Percentiles rank a stretch among this genome's conserved stretches.
phyloP scores from a whole-genome alignment of 345 rosid species.

The Syzygium oleosum region DNA sequence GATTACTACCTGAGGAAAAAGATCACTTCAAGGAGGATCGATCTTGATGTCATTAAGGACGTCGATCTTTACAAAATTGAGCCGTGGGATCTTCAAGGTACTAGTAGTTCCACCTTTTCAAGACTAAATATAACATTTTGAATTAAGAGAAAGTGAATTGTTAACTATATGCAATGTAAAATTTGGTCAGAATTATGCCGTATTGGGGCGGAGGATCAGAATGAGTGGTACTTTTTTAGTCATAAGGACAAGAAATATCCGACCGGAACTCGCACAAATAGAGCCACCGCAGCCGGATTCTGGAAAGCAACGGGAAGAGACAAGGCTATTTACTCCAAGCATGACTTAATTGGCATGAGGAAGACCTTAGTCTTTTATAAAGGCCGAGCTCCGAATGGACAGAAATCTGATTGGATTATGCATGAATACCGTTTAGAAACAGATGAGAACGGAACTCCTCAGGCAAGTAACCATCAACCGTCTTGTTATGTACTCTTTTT shows the following conservation, averaged over 20 bases:
- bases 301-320: slow-evolving; percentile 99
- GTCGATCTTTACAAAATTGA: slow-evolving; percentile 78
- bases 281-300: slow-evolving; percentile 94
- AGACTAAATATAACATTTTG: neutral
- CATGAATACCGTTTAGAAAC: slow-evolving; percentile 96
- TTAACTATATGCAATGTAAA: neutral
- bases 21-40: slow-evolving; percentile 48
- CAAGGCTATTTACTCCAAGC: slow-evolving; percentile 77
- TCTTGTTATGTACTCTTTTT: neutral
- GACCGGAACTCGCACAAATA: slow-evolving; percentile 91
- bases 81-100: slow-evolving; percentile 87
- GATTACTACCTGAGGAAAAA: slow-evolving; percentile 70
- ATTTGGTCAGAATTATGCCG: slow-evolving; percentile 57
- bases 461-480: slow-evolving; percentile 15
- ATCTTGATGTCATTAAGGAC: slow-evolving; percentile 68
- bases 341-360: slow-evolving; percentile 90
- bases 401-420: slow-evolving; percentile 95
- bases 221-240: slow-evolving; percentile 95
- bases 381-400: slow-evolving; percentile 97
- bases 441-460: slow-evolving; percentile 82
- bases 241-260: slow-evolving; percentile 98
- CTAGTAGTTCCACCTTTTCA: neutral
- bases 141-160: neutral
- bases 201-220: slow-evolving; percentile 75
- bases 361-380: slow-evolving; percentile 87